A percentile compares a stretch with the other conserved stretches of the same genome.
phyloP scores from a whole-genome alignment of 768 basidiomycete species.

The Steccherinum ochraceum region DNA sequence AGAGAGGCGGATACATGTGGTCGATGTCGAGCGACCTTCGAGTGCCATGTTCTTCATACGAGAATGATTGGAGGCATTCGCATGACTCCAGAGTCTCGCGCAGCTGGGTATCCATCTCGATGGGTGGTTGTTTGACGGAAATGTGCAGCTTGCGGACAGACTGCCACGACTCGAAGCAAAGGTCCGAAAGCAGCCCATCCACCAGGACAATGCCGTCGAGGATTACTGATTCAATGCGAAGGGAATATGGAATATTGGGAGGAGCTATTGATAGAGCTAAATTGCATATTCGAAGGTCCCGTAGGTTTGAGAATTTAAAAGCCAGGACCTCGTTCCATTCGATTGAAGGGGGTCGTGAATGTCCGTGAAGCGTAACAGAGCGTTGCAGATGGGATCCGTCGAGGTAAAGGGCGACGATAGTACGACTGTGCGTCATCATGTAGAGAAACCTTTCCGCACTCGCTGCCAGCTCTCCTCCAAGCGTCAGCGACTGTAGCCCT shows the following conservation, averaged over 20 bases:
- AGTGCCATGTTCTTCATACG: conserved; percentile 36
- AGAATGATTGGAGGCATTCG: conserved; percentile 31
- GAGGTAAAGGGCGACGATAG: conserved; percentile 18
- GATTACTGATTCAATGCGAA: conserved; percentile 32
- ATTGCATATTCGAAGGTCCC: conserved; percentile 35
- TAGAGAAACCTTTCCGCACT: no score
- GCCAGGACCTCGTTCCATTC: conserved; percentile 50
- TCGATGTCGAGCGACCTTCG: conserved; percentile 14
- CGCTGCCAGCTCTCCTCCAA: conserved; percentile 44
- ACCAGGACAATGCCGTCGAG: conserved; percentile 39
- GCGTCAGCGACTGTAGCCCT: conserved; percentile 33
- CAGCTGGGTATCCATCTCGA: conserved; percentile 35
- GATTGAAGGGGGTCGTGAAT: conserved; percentile 35
- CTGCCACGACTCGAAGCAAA: conserved; percentile 28
- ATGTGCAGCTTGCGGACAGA: conserved; percentile 32
- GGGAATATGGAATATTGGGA: conserved; percentile 27
- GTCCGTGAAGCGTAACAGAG: neutral
- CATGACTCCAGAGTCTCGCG: conserved; percentile 34
- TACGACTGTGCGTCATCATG: no score
- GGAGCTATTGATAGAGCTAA: conserved; percentile 38
- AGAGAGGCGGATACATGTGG: conserved; percentile 24
- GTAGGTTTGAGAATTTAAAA: conserved; percentile 38
- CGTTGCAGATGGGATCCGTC: conserved; percentile 34
- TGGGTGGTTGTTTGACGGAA: conserved; percentile 25
- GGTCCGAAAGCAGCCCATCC: conserved; percentile 33